Conservation (phyloP, 768 basidiomycete species). For the Multifurca ochricompacta region DNA sequence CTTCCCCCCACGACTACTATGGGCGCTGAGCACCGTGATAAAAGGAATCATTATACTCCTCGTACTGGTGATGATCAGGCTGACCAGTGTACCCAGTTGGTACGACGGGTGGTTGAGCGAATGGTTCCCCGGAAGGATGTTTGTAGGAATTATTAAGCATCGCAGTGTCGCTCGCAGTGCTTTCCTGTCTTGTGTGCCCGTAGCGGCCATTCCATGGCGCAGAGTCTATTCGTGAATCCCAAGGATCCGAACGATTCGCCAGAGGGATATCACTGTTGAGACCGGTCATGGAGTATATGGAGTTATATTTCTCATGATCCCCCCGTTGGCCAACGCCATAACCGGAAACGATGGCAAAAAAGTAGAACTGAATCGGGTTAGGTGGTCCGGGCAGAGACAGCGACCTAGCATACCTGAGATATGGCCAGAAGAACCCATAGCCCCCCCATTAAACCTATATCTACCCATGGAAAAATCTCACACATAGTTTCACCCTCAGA, state of each 20-base stretch:
- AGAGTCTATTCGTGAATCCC: conserved; percentile 46
- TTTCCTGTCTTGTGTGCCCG: conserved; percentile 13
- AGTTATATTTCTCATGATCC: conserved; percentile 78
- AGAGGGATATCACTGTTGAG: conserved; percentile 56
- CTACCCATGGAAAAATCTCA: conserved; percentile 87
- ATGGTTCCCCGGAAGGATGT: background rate
- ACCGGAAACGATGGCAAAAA: conserved; percentile 43
- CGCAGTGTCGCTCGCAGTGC: conserved; percentile 14
- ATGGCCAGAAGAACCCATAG: conserved; percentile 78
- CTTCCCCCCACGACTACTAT: too few relatives aligned
- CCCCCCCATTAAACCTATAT: conserved; percentile 84
- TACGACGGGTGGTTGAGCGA: background rate
- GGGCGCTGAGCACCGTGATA: conserved; percentile 17
- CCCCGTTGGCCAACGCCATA: conserved; percentile 66
- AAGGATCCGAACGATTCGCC: conserved; percentile 57
- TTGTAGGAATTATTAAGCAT: conserved; percentile 11
- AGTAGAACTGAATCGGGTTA: conserved; percentile 37
- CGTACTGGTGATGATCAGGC: background rate
- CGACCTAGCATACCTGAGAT: conserved; percentile 52
- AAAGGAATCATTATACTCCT: conserved; percentile 29
- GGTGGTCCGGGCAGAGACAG: conserved; percentile 29
- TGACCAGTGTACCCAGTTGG: background rate
- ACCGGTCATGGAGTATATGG: conserved; percentile 52
- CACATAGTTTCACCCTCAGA: conserved; percentile 68
- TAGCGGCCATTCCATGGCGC: conserved; percentile 12